Evolutionary conservation across 345 rosid species (phyloP).

Genomic region (Linum lewisii): DNA sequence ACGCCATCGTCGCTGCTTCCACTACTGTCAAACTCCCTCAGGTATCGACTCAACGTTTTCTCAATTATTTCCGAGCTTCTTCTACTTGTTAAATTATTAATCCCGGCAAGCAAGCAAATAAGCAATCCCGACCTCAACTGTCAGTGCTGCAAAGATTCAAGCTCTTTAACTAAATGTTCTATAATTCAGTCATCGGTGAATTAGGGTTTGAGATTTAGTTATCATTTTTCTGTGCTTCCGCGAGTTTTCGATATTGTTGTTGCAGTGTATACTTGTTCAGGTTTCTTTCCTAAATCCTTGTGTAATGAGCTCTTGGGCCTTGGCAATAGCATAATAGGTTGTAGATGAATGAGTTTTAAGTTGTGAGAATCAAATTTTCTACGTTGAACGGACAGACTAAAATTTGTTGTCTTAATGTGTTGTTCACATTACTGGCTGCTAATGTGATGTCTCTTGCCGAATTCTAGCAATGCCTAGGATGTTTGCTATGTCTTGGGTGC

Average conservation of each 20-base stretch:
- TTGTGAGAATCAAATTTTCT: not conserved
- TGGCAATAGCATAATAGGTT: too few relatives aligned
- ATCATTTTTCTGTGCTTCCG: too few relatives aligned
- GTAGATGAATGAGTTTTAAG: not conserved
- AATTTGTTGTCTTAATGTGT: too few relatives aligned
- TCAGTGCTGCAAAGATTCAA: not conserved
- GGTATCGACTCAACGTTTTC: slow-evolving; percentile 18
- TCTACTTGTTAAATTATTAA: not conserved
- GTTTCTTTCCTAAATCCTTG: too few relatives aligned
- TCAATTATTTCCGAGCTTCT: not conserved
- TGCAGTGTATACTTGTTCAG: too few relatives aligned
- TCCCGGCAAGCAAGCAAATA: not conserved
- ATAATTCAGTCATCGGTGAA: not conserved
- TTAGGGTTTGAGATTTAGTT: not conserved
- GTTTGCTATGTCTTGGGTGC: not conserved
- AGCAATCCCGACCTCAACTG: not conserved
- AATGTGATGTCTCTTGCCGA: not conserved
- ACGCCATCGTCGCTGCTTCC: slow-evolving; percentile 81
- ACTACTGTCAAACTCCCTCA: slow-evolving; percentile 95
- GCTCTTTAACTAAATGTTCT: not conserved
- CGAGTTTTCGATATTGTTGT: too few relatives aligned
- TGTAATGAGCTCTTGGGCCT: not conserved
- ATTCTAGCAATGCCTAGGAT: not conserved
- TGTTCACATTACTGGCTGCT: too few relatives aligned
- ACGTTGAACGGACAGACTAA: not conserved